phyloP scores from a whole-genome alignment of 2,329 filamentous ascomycete genomes.

The Rhinocladiella similis region DNA sequence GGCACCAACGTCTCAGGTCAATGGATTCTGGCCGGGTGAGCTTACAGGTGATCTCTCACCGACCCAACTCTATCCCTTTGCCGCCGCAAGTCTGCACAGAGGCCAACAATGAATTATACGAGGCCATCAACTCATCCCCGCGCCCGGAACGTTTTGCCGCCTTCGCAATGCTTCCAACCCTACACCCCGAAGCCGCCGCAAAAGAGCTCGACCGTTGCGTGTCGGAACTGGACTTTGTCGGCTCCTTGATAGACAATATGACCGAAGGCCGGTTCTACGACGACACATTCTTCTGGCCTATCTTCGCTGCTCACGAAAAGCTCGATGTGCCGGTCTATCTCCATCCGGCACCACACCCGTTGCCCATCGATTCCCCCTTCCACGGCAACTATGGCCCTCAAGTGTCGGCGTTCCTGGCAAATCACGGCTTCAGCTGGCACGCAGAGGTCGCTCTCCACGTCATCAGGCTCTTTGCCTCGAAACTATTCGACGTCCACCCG shows the following conservation, averaged over 20 bases:
- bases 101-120: conserved; percentile 24
- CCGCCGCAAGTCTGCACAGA: conserved; percentile 22
- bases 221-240: conserved; percentile 47
- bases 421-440: conserved; percentile 35
- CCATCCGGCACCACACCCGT: conserved; percentile 40
- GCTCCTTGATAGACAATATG: conserved; percentile 48
- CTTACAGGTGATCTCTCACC: conserved; percentile 28
- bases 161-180: conserved; percentile 46
- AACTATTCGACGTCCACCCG: conserved; percentile 57
- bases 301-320: conserved; percentile 45
- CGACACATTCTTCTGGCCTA: conserved; percentile 42
- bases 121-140: conserved; percentile 33
- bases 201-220: conserved; percentile 42
- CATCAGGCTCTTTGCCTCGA: conserved; percentile 49
- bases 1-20: conserved; percentile 14
- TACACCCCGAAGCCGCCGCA: conserved; percentile 38
- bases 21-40: conserved; percentile 25
- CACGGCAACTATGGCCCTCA: conserved; percentile 20
- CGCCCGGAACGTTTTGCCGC: conserved; percentile 39
- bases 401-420: conserved; percentile 17
- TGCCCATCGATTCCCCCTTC: conserved; percentile 32
- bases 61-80: conserved; percentile 20
- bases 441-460: conserved; percentile 39
- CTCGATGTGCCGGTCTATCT: conserved; percentile 55
- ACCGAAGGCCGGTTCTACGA: conserved; percentile 43